A percentile compares a stretch with the other conserved stretches of the same genome.
Evolutionary conservation across 805 yeast genomes (phyloP).

Genomic region (Candida odintsovae): DNA sequence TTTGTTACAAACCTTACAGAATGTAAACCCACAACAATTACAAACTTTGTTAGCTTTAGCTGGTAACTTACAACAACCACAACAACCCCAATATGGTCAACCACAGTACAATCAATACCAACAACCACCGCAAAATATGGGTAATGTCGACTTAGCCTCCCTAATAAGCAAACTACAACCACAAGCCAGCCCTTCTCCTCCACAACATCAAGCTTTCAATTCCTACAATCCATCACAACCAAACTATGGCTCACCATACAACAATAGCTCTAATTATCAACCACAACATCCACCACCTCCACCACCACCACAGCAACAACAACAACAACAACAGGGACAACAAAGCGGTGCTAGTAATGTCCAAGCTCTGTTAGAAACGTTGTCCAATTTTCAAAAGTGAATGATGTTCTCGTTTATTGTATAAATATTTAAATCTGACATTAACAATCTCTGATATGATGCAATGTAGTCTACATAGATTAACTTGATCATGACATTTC

Average conservation of each 20-base stretch:
- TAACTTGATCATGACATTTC: not conserved
- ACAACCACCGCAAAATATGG: slow-evolving; percentile 8
- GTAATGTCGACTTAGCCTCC: slow-evolving; percentile 6
- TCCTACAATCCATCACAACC: slow-evolving; percentile 7
- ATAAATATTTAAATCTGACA: not conserved
- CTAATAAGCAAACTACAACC: slow-evolving; percentile 8
- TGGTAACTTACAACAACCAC: slow-evolving; percentile 5
- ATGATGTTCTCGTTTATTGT: not conserved
- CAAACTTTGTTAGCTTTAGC: slow-evolving; percentile 11
- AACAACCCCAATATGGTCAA: slow-evolving; percentile 5
- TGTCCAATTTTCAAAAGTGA: slow-evolving; percentile 29
- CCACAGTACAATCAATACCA: slow-evolving; percentile 5
- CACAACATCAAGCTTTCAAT: not conserved
- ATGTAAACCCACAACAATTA: slow-evolving; percentile 8
- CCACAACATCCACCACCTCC: slow-evolving; percentile 6
- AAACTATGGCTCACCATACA: slow-evolving; percentile 4
- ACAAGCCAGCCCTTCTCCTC: not conserved
- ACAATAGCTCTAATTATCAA: slow-evolving; percentile 5
- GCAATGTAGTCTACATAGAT: not conserved
- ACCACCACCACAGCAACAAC: slow-evolving; percentile 17
- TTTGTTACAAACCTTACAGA: slow-evolving; percentile 9
- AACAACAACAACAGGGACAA: slow-evolving; percentile 13
- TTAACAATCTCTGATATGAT: too few relatives aligned
- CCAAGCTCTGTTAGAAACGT: slow-evolving; percentile 31
- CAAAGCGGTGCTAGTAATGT: slow-evolving; percentile 27